phyloP scores from a whole-genome alignment of 2,329 filamentous ascomycete genomes.

The Neofusicoccum umdonicola region DNA sequence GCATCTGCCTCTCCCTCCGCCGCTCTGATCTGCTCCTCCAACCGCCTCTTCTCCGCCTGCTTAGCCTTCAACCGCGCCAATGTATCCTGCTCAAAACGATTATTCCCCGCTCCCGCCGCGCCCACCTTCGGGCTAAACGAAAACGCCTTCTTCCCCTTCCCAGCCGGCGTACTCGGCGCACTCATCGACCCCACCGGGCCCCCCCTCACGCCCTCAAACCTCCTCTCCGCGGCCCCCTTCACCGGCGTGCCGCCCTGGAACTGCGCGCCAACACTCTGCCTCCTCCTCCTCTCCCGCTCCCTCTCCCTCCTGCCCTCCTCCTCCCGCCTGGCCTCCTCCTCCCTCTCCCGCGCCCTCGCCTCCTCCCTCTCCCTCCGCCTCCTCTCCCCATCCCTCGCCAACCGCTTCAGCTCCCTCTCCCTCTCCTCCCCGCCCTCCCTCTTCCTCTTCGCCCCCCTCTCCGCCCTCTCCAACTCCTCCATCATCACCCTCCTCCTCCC shows the following conservation, averaged over 20 bases:
- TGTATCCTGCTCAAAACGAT: conserved; percentile 40
- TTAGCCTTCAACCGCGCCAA: conserved; percentile 43
- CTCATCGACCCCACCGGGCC: neutral
- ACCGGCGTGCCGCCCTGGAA: conserved; percentile 22
- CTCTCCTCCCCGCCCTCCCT: conserved; percentile 43
- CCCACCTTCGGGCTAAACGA: conserved; percentile 39
- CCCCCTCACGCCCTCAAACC: neutral
- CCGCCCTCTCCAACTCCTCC: conserved; percentile 79
- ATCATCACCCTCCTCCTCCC: conserved; percentile 72
- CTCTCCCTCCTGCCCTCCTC: conserved; percentile 44
- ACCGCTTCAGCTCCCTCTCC: conserved; percentile 44
- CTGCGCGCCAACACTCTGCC: conserved; percentile 43
- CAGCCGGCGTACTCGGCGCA: conserved; percentile 32
- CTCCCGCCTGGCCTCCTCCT: conserved; percentile 48
- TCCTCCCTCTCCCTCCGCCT: conserved; percentile 15
- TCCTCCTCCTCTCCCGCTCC: conserved; percentile 50
- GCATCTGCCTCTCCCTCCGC: conserved; percentile 5
- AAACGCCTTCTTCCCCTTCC: conserved; percentile 28
- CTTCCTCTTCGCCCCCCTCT: conserved; percentile 55
- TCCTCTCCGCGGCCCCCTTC: conserved; percentile 12
- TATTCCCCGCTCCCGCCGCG: conserved; percentile 14
- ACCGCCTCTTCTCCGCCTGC: conserved; percentile 41
- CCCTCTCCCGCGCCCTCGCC: conserved; percentile 30
- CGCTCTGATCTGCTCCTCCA: conserved; percentile 45
- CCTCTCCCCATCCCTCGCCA: conserved; percentile 14